phyloP scores from a whole-genome alignment of 192 early-diverging fungal genomes.

The Gamsiella multidivaricata region DNA sequence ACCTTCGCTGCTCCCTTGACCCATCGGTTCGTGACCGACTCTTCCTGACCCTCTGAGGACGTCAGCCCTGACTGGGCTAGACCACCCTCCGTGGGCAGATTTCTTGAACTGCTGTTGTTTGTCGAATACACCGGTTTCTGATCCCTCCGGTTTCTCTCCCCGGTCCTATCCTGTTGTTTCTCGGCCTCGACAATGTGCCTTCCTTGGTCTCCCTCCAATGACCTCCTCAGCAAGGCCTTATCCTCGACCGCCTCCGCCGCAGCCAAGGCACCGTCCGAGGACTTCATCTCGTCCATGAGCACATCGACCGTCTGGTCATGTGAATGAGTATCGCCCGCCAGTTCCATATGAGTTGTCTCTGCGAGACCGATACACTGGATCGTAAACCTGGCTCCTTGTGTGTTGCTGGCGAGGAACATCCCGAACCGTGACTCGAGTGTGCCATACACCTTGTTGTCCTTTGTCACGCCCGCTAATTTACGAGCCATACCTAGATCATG shows the following conservation, averaged over 20 bases:
- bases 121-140: not conserved
- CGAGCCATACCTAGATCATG: slow-evolving; percentile 53
- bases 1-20: slow-evolving; percentile 23
- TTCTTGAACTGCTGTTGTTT: not conserved
- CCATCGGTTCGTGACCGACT: not conserved
- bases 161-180: not conserved
- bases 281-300: slow-evolving; percentile 20
- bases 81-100: not conserved
- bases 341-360: slow-evolving; percentile 47
- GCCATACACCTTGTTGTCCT: slow-evolving; percentile 48
- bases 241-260: slow-evolving; percentile 30
- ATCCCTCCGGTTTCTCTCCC: not conserved
- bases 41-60: slow-evolving; percentile 4
- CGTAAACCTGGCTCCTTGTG: slow-evolving; percentile 54
- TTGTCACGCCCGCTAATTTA: slow-evolving; percentile 52
- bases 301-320: slow-evolving; percentile 35
- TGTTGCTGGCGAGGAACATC: slow-evolving; percentile 65
- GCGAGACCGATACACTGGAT: slow-evolving; percentile 63
- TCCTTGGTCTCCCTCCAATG: slow-evolving; percentile 21
- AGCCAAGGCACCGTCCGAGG: slow-evolving; percentile 12
- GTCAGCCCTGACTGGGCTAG: too few species aligned
- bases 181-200: not conserved
- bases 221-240: slow-evolving; percentile 19
- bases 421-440: slow-evolving; percentile 54
- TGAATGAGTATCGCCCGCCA: slow-evolving; percentile 32